phyloP scores from a whole-genome alignment of 108 stramenopile species.

The Pseudonitzschia pungens region DNA sequence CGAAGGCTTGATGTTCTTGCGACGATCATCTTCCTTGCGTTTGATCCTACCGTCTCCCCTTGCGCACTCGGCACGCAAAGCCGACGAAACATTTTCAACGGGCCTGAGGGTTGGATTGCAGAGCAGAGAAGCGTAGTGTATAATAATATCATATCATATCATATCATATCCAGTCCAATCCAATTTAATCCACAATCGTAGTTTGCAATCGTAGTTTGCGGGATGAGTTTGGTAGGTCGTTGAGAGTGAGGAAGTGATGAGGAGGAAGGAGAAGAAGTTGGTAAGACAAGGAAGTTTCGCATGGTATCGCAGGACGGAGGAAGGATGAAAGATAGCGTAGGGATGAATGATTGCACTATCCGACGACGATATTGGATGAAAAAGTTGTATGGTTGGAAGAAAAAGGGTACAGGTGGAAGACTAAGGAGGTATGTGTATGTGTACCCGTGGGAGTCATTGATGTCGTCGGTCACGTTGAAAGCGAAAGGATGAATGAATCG shows the following conservation, averaged over 20 bases:
- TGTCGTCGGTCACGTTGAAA: neutral
- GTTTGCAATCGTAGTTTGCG: too few relatives aligned
- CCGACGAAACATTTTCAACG: conserved; percentile 62
- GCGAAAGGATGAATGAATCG: neutral
- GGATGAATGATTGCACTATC: neutral
- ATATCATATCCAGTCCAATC: too few relatives aligned
- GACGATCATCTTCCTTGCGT: conserved; percentile 89
- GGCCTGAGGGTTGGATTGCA: conserved; percentile 43
- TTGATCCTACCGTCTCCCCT: conserved; percentile 88
- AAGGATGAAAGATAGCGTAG: conserved; percentile 1
- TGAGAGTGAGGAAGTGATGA: conserved; percentile 11
- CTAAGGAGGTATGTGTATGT: neutral
- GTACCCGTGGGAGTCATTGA: neutral
- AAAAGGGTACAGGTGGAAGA: neutral
- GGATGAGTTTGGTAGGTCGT: conserved; percentile 6
- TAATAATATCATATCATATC: too few relatives aligned
- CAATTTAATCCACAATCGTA: neutral
- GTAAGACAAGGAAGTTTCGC: conserved; percentile 14
- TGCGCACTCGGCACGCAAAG: conserved; percentile 84
- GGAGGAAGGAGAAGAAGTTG: conserved; percentile 14
- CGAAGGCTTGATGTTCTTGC: conserved; percentile 78
- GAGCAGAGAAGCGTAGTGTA: neutral
- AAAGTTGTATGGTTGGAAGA: conserved; percentile 4
- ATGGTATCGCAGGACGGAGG: neutral
- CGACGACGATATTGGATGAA: conserved; percentile 10